Conservation (phyloP, 805 yeast genomes). For the Metschnikowia kunwiensis region DNA sequence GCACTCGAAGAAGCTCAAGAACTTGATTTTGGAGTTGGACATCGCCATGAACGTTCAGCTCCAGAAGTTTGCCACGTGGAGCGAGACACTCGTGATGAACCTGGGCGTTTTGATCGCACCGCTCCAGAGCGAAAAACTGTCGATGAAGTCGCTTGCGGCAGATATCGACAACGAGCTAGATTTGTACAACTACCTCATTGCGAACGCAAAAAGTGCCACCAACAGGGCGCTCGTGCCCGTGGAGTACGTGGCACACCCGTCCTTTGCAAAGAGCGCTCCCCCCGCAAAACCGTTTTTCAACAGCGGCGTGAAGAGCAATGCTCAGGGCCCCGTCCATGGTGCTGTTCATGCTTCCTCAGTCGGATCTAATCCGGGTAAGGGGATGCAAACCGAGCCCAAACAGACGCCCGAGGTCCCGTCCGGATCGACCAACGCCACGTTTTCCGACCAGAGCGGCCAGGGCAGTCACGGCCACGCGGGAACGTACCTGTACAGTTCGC, state of each 20-base stretch:
- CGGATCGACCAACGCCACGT: conserved; percentile 1
- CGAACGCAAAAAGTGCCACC: conserved; percentile 38
- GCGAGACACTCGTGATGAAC: conserved; percentile 78
- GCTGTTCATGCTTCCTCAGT: background rate
- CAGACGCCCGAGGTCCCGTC: conserved; percentile 1
- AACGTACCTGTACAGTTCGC: conserved; percentile 26
- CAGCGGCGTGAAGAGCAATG: conserved; percentile 3
- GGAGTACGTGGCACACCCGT: conserved; percentile 68
- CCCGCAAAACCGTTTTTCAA: conserved; percentile 33
- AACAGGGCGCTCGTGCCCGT: conserved; percentile 57
- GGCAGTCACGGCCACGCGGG: conserved; percentile 8
- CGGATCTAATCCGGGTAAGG: background rate
- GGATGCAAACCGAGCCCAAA: conserved; percentile 1
- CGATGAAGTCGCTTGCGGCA: conserved; percentile 75
- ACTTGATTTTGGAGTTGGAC: conserved; percentile 81
- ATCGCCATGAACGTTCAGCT: conserved; percentile 85
- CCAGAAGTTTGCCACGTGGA: conserved; percentile 83
- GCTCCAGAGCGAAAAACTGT: conserved; percentile 48
- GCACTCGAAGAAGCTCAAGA: conserved; percentile 65
- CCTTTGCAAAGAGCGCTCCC: conserved; percentile 42
- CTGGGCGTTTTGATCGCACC: conserved; percentile 84
- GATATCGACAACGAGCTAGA: conserved; percentile 82
- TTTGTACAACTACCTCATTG: conserved; percentile 64
- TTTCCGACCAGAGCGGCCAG: conserved; percentile 8
- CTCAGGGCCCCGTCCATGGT: background rate